Evolutionary conservation across 495 filamentous ascomycete species (phyloP), one percentile per base, ranked within the genome.

Genomic region (Choiromyces venosus): DNA sequence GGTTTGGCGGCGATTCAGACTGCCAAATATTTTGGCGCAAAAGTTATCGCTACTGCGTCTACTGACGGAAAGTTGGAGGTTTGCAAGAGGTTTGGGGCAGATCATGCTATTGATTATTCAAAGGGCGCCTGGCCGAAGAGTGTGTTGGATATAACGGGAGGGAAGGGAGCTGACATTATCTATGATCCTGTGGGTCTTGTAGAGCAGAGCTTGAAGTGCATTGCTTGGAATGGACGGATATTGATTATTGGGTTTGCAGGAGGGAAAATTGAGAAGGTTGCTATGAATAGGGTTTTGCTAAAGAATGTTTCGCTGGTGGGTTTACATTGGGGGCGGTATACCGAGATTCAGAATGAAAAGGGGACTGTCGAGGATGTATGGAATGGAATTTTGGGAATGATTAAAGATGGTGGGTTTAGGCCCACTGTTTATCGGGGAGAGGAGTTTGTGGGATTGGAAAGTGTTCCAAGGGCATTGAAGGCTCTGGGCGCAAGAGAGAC

Each of bases 291-390:
- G 83, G 92, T 97, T 35, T 42, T 74, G 56, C 84, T 98, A 78
- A 98, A 97, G 87, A 98, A 98, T 83, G 93, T 97, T 71, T 91
- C 88, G 75, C 82, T 98, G 19, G 91, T 97, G 5, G 94, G 94
- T 1, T 83, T 97, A 79, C 93, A 97, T 82, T 98, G 94, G 94
- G 94, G 94, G 1, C 85, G 88, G 82, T 98, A 97, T 85, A 85
- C 89, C 2, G 86, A 83, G 40, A 87, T 88, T 75, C 93, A 97
- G 85, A 88, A 84, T 67, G 87, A 90, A 82, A 88, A 84, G 71
- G 87, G 90, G 82, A 91, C 87, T 9, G 87, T 95, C 0, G 85
- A 85, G 33, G 82, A 79, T 5, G 93, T 97, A 1, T 98, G 94
- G 94, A 81, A 89, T 69, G 93, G 91, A 1, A 86, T 98, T 66